Evolutionary conservation across 495 filamentous ascomycete species (phyloP), one percentile per base, ranked within the genome.

Genomic region (Talaromyces thailandensis): DNA sequence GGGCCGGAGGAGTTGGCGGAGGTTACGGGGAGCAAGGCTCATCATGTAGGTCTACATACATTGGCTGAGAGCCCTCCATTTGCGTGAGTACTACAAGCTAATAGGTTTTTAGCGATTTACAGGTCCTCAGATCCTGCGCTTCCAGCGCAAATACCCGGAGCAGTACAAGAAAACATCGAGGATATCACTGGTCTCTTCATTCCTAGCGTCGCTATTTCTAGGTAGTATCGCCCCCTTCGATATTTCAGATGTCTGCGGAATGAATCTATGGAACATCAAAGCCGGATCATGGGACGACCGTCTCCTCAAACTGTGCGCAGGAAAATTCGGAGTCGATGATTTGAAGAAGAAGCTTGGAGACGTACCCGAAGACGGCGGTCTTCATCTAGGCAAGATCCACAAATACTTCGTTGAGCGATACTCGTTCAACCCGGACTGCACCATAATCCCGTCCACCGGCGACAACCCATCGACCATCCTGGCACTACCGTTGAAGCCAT

Each of bases 381-480:
- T 82, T 25, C 85, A 85, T 70, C 80, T 96, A 56, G 94, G 94
- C 21, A 70, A 68, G 6, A 82, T 98, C 32, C 84, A 84, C 60
- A 63, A 70, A 9, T 98, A 96, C 79, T 96, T 92, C 67, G 82
- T 86, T 23, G 64, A 81, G 53, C 83, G 87, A 14, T 97, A 90
- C 73, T 86, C 88, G 62, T 96, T 98, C 79, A 81, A 80, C 63
- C 65, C 80, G 7, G 82, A 85, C 53, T 96, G 92, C 71, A 82
- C 81, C 12, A 81, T 98, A 58, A 84, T 88, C 31, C 87, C 93
- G 0, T 94, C 93, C 67, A 98, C 94, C 0, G 94, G 94, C 55
- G 94, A 98, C 74, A 98, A 98, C 75, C 94, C 93, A 18, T 85
- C 94, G 0, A 97, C 94, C 0, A 96, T 98, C 65, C 86, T 98